phyloP scores from a whole-genome alignment of 1,284 basidiomycete species.

The Trametes polyzona region DNA sequence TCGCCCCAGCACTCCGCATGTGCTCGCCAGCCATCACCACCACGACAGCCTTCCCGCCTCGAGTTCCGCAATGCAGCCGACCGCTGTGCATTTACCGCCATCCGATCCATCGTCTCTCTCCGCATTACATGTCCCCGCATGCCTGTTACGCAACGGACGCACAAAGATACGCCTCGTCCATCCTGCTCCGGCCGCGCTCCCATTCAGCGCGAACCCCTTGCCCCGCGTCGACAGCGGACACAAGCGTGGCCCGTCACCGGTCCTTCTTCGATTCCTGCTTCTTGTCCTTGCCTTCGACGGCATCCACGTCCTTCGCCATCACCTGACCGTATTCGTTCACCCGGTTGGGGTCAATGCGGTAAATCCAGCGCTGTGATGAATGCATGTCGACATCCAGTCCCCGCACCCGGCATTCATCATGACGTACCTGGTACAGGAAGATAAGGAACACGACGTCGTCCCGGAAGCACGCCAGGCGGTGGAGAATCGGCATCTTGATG shows the following conservation, averaged over 20 bases:
- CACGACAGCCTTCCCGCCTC: not conserved
- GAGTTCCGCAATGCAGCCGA: slow-evolving; percentile 7
- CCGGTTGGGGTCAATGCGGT: slow-evolving; percentile 91
- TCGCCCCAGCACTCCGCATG: not conserved
- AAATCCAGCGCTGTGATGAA: slow-evolving; percentile 82
- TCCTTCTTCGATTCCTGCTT: slow-evolving; percentile 38
- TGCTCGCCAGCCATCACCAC: not conserved
- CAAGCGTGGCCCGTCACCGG: slow-evolving; percentile 40
- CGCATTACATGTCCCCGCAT: slow-evolving; percentile 10
- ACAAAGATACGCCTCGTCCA: slow-evolving; percentile 16
- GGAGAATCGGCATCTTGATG: slow-evolving; percentile 95
- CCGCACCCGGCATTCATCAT: not conserved
- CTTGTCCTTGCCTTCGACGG: slow-evolving; percentile 38
- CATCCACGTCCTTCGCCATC: slow-evolving; percentile 54
- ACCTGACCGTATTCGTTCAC: slow-evolving; percentile 97
- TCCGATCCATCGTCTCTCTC: slow-evolving; percentile 25
- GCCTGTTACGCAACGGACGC: slow-evolving; percentile 11
- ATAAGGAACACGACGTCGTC: slow-evolving; percentile 91
- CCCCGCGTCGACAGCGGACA: slow-evolving; percentile 3
- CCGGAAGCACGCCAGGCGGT: slow-evolving; percentile 88
- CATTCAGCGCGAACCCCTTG: slow-evolving; percentile 16
- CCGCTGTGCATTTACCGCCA: slow-evolving; percentile 12
- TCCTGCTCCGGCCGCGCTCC: slow-evolving; percentile 33
- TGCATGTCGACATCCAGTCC: slow-evolving; percentile 9
- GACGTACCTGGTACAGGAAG: slow-evolving; percentile 78